These are phyloP conservation scores for Ceratobasidium papillatum DNA, from an alignment of 1,284 basidiomycete species.

Conservation along the genomic window DNA sequence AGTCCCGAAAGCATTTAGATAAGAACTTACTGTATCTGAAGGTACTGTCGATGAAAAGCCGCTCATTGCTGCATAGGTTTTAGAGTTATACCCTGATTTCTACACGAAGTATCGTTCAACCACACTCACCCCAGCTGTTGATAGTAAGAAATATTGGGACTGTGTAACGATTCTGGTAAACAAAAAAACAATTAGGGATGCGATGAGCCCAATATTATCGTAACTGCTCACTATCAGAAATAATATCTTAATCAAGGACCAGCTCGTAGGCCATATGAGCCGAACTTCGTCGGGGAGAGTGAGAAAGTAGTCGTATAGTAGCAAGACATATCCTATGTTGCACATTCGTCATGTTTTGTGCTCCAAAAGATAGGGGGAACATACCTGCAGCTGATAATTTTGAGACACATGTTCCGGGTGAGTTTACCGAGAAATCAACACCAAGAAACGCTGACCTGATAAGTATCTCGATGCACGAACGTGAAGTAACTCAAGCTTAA, in stretches of 20 bases:
- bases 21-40: slow-evolving; percentile 11
- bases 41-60: not conserved
- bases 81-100: not conserved
- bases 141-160: slow-evolving; percentile 24
- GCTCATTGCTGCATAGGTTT: not conserved
- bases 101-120: not conserved
- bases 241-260: slow-evolving; percentile 33
- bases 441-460: not conserved
- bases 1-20: not conserved
- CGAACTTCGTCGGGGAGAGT: slow-evolving; percentile 38
- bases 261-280: slow-evolving; percentile 35
- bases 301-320: slow-evolving; percentile 40
- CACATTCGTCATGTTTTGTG: not conserved
- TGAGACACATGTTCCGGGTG: not conserved
- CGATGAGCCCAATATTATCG: no score
- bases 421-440: not conserved
- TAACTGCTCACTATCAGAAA: slow-evolving; percentile 25
- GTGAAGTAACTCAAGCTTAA: slow-evolving; percentile 11
- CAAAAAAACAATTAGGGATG: not conserved
- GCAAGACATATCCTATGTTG: slow-evolving; percentile 15
- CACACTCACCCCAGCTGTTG: slow-evolving; percentile 31
- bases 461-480: slow-evolving; percentile 37
- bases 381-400: slow-evolving; percentile 21
- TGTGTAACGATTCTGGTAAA: slow-evolving; percentile 14
- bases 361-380: not conserved